A percentile compares a stretch with the other conserved stretches of the same genome.
Evolutionary conservation across 2,329 filamentous ascomycete genomes (phyloP).

Genomic region (Pseudogymnoascus sp.): DNA sequence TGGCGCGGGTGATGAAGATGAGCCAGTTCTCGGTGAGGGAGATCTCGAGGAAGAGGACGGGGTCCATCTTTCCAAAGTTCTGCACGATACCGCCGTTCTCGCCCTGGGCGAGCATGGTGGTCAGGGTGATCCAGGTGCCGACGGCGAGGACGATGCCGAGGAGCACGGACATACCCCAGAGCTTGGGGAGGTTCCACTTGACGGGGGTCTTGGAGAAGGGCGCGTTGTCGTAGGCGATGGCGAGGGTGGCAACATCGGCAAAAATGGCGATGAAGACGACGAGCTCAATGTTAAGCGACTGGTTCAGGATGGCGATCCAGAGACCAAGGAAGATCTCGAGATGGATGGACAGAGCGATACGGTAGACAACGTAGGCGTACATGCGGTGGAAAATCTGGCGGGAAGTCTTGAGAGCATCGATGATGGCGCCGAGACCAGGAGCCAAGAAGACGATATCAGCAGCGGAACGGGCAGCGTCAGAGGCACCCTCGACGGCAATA

Average conservation of each 20-base stretch:
- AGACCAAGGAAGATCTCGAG: conserved; percentile 87
- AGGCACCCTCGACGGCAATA: conserved; percentile 89
- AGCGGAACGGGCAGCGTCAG: conserved; percentile 82
- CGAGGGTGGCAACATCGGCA: conserved; percentile 84
- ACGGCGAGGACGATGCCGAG: conserved; percentile 74
- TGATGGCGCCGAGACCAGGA: conserved; percentile 84
- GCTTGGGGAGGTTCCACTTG: conserved; percentile 92
- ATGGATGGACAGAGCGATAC: conserved; percentile 86
- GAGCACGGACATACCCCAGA: conserved; percentile 87
- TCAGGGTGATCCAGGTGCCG: conserved; percentile 84
- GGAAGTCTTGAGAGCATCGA: conserved; percentile 86
- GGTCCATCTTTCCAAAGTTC: conserved; percentile 77
- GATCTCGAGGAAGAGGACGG: conserved; percentile 83
- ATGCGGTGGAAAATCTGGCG: conserved; percentile 95
- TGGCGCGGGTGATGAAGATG: conserved; percentile 92
- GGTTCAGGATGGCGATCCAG: conserved; percentile 85
- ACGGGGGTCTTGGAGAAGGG: conserved; percentile 80
- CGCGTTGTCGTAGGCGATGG: conserved; percentile 90
- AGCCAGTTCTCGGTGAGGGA: conserved; percentile 92
- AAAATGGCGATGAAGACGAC: conserved; percentile 95
- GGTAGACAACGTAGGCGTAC: conserved; percentile 94
- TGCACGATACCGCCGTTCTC: conserved; percentile 78
- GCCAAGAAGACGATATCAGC: conserved; percentile 93
- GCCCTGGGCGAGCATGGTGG: conserved; percentile 67
- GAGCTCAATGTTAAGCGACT: conserved; percentile 75